These are phyloP conservation scores for Neoascochyta sp. DNA, from an alignment of 2,329 filamentous ascomycete species.

Conservation along the genomic window DNA sequence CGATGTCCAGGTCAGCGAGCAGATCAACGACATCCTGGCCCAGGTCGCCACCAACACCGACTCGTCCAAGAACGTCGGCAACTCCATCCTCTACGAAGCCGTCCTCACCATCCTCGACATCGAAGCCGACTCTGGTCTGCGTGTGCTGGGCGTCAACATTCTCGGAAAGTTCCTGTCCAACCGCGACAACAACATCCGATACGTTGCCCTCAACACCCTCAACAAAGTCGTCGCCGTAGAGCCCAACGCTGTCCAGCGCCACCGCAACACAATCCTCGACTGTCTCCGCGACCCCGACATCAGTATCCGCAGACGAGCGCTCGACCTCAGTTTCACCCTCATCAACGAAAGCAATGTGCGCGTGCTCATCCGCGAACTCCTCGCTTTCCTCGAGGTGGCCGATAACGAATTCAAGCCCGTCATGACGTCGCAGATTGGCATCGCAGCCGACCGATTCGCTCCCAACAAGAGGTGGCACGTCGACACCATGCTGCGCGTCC, in stretches of 20 bases:
- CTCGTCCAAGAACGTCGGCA: conserved; percentile 96
- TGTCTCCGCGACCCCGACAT: conserved; percentile 96
- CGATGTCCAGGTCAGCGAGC: conserved; percentile 82
- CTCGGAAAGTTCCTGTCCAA: conserved; percentile 98
- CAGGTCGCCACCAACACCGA: conserved; percentile 98
- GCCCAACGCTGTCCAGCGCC: conserved; percentile 93
- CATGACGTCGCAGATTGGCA: conserved; percentile 97
- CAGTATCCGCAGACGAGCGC: conserved; percentile 89
- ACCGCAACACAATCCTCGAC: conserved; percentile 95
- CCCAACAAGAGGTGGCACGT: conserved; percentile 98
- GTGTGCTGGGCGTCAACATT: conserved; percentile 96
- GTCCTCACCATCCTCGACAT: conserved; percentile 97
- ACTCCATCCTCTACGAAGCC: conserved; percentile 95
- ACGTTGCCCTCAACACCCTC: conserved; percentile 93
- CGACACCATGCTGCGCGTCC: conserved; percentile 91
- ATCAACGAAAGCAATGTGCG: conserved; percentile 97
- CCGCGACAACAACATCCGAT: conserved; percentile 98
- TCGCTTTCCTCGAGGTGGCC: conserved; percentile 93
- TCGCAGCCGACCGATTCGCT: conserved; percentile 91
- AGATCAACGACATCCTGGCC: conserved; percentile 97
- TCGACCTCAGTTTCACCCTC: conserved; percentile 95
- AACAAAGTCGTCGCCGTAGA: conserved; percentile 98
- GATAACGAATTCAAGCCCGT: conserved; percentile 98
- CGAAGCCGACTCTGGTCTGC: conserved; percentile 89
- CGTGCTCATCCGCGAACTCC: conserved; percentile 84